These are phyloP conservation scores for Metschnikowia vanudenii DNA, from an alignment of 805 yeast genomes.

Conservation along the genomic window DNA sequence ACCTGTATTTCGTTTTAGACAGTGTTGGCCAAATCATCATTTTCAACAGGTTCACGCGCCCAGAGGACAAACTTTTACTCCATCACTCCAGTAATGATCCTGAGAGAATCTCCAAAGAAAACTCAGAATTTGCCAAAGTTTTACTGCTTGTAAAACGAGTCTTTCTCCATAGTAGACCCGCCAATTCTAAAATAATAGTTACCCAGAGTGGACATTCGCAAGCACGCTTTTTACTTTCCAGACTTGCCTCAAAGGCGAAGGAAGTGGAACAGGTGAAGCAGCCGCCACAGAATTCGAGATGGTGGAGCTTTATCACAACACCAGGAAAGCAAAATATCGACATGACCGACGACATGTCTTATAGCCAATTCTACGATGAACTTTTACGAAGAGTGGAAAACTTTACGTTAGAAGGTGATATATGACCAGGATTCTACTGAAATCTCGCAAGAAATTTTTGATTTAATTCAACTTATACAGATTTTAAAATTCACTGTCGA, in stretches of 20 bases:
- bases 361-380: conserved; percentile 28
- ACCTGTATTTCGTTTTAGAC: conserved; percentile 30
- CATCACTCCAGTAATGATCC: conserved; percentile 19
- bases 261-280: conserved; percentile 4
- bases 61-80: conserved; percentile 13
- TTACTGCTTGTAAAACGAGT: conserved; percentile 4
- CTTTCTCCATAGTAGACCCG: conserved; percentile 10
- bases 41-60: conserved; percentile 16
- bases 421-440: not conserved
- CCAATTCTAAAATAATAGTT: conserved; percentile 26
- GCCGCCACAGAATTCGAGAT: conserved; percentile 4
- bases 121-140: not conserved
- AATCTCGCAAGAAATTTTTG: too few relatives aligned
- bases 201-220: conserved; percentile 41
- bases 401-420: not conserved
- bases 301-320: conserved; percentile 13
- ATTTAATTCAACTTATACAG: not conserved
- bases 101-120: conserved; percentile 2
- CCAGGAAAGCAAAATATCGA: not conserved
- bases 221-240: conserved; percentile 32
- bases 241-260: conserved; percentile 25
- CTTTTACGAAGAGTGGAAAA: conserved; percentile 21
- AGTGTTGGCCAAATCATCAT: conserved; percentile 27
- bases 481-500: not conserved
- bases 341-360: conserved; percentile 27